Evolutionary conservation across 768 basidiomycete species (phyloP).

Genomic region (Boletellus emodensis): DNA sequence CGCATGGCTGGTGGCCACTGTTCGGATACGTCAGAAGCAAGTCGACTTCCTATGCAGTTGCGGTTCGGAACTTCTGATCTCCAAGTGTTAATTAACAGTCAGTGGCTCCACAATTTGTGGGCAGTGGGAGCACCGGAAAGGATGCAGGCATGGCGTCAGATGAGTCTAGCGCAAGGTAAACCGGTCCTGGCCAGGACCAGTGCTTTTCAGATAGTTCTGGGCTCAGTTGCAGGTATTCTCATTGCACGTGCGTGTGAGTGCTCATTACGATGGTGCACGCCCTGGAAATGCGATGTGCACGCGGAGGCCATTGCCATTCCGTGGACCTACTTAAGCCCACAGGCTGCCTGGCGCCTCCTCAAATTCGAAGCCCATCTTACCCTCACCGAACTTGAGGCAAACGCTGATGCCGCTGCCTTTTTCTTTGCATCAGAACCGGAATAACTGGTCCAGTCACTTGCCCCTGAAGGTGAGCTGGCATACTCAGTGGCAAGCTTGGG

Average conservation of each 20-base stretch:
- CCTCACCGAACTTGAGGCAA: slow-evolving; percentile 1
- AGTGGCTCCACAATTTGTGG: neutral
- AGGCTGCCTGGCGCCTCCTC: slow-evolving; percentile 9
- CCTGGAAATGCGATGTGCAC: slow-evolving; percentile 25
- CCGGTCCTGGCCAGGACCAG: neutral
- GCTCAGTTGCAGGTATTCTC: slow-evolving; percentile 5
- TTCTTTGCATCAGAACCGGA: slow-evolving; percentile 18
- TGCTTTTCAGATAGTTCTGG: too few relatives aligned
- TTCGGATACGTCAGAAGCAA: slow-evolving; percentile 15
- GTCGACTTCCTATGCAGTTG: slow-evolving; percentile 1
- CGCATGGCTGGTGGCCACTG: slow-evolving; percentile 4
- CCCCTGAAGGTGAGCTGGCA: slow-evolving; percentile 46
- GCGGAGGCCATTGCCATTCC: slow-evolving; percentile 15
- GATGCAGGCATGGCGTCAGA: slow-evolving; percentile 6
- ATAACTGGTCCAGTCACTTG: slow-evolving; percentile 45
- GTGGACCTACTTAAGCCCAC: slow-evolving; percentile 25
- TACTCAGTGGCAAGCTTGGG: neutral
- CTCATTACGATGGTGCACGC: slow-evolving; percentile 15
- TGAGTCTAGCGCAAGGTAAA: neutral
- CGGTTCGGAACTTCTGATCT: slow-evolving; percentile 5
- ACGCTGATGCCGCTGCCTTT: slow-evolving; percentile 25
- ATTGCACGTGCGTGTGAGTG: slow-evolving; percentile 25
- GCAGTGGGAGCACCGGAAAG: slow-evolving; percentile 5
- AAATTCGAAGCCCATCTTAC: slow-evolving; percentile 12
- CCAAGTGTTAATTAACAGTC: neutral